Conservation (phyloP, 75 land plant species). For the Cunninghamia lanceolata region DNA sequence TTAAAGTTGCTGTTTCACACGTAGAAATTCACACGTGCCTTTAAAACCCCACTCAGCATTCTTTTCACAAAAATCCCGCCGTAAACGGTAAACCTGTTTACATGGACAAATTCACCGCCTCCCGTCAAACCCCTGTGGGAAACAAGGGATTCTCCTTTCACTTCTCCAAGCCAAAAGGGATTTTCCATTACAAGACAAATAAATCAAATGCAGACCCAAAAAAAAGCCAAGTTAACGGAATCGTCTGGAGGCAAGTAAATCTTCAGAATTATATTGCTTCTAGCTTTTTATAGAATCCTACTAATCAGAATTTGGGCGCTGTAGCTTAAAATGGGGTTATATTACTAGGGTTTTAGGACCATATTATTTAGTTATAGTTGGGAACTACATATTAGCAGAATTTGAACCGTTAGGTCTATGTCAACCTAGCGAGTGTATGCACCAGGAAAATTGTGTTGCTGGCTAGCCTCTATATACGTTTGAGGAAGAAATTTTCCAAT, state of each 20-base stretch:
- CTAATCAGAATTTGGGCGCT: not conserved
- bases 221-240: constrained; percentile 6
- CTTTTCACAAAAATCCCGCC: not conserved
- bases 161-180: not conserved
- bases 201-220: not conserved
- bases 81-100: not conserved
- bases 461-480: not conserved
- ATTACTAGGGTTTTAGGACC: not conserved
- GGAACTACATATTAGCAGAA: not conserved
- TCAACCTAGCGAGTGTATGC: not conserved
- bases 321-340: not conserved
- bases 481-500: not conserved
- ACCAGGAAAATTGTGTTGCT: not conserved
- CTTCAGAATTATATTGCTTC: not conserved
- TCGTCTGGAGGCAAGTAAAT: not conserved
- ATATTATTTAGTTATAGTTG: not conserved
- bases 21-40: not conserved
- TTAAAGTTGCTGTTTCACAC: too few species aligned
- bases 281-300: not conserved
- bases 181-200: not conserved
- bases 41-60: not conserved
- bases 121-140: not conserved
- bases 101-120: not conserved
- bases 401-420: not conserved
- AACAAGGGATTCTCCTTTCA: not conserved